These are phyloP conservation scores for Suillus subaureus DNA, from an alignment of 768 basidiomycete species.

Conservation along the genomic window DNA sequence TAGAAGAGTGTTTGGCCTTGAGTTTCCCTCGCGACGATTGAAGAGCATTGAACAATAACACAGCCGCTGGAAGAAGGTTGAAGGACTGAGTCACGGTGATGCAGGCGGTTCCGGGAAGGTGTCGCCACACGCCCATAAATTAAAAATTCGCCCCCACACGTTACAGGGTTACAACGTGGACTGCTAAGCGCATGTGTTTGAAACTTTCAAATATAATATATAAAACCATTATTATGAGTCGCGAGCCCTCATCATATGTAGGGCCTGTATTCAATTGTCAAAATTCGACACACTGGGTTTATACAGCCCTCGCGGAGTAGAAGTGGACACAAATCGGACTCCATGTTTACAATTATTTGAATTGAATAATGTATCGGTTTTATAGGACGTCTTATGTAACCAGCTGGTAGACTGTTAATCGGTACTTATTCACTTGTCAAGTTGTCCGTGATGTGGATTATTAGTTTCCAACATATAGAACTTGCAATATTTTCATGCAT, in stretches of 20 bases:
- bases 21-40: constrained; percentile 1
- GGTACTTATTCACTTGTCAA: too few species aligned
- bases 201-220: neutral
- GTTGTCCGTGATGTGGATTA: too few species aligned
- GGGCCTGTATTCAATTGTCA: too few species aligned
- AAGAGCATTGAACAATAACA: neutral
- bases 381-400: too few species aligned
- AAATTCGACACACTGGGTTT: too few species aligned
- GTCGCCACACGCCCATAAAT: neutral
- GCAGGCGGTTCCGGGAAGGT: neutral
- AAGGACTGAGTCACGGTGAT: neutral
- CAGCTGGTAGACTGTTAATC: too few species aligned
- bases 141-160: neutral
- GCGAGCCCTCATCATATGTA: neutral
- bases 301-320: too few species aligned
- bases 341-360: too few species aligned
- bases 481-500: constrained; percentile 19
- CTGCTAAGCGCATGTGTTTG: neutral
- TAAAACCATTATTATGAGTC: neutral
- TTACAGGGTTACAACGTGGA: neutral
- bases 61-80: neutral
- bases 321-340: too few species aligned
- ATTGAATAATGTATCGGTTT: too few species aligned
- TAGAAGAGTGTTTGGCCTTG: neutral
- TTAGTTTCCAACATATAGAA: too few species aligned